Conservation (phyloP, 805 yeast genomes). For the Yamadazyma paraphyllophila region DNA sequence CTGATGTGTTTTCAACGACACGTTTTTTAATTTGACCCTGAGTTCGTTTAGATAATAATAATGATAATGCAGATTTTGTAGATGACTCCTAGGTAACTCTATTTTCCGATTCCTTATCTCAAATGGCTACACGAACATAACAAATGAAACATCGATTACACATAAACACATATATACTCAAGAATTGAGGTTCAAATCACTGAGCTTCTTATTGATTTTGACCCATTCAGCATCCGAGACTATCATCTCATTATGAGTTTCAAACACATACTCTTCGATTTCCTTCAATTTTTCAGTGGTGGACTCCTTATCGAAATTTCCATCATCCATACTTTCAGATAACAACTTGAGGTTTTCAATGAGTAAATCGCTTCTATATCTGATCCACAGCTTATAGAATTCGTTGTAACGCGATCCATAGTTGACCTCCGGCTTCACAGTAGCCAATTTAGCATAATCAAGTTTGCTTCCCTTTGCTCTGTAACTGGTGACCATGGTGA, state of each 20-base stretch:
- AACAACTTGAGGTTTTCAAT: conserved; percentile 24
- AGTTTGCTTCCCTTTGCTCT: conserved; percentile 27
- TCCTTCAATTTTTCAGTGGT: conserved; percentile 20
- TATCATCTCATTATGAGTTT: conserved; percentile 28
- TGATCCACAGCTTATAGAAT: conserved; percentile 39
- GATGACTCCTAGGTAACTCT: no score
- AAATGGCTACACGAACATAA: no score
- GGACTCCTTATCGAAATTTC: conserved; percentile 26
- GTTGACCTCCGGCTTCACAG: conserved; percentile 40
- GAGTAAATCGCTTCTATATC: conserved; percentile 26
- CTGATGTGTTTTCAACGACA: background rate
- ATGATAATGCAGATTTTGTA: conserved; percentile 3
- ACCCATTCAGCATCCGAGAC: conserved; percentile 14
- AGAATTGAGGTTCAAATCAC: background rate
- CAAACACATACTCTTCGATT: conserved; percentile 20
- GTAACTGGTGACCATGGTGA: conserved; percentile 43
- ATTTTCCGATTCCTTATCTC: no score
- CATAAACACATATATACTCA: background rate
- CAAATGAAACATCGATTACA: no score
- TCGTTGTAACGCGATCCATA: conserved; percentile 33
- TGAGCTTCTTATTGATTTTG: background rate
- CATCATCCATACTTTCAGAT: conserved; percentile 10
- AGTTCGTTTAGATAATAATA: conserved; percentile 8
- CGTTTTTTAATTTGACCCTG: conserved; percentile 2
- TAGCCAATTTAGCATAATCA: conserved; percentile 33